Conservation (phyloP, 225 moss, liverwort and hornwort species). For the Rhytidiadelphus loreus region DNA sequence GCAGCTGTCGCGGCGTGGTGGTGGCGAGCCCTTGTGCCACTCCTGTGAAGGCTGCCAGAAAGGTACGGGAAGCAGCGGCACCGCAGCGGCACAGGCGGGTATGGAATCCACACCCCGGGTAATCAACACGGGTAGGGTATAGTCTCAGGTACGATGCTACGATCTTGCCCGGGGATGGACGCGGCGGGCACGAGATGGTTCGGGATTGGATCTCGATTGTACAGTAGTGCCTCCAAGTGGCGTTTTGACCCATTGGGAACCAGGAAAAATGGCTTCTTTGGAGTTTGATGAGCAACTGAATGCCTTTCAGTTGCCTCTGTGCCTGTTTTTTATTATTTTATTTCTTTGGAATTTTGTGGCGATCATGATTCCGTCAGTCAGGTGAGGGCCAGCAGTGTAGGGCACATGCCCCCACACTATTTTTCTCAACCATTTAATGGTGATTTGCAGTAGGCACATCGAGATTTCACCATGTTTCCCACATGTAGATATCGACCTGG, state of each 20-base stretch:
- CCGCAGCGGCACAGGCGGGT: not conserved
- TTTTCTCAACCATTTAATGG: not conserved
- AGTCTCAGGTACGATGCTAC: not conserved
- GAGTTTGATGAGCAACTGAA: not conserved
- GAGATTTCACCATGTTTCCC: not conserved
- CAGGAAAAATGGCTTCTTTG: not conserved
- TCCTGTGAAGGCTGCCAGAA: not conserved
- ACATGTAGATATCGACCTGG: not conserved
- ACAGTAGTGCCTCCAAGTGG: not conserved
- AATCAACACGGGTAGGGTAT: not conserved
- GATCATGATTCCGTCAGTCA: not conserved
- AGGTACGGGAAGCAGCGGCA: not conserved
- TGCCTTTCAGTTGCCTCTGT: not conserved
- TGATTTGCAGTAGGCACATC: too few species aligned
- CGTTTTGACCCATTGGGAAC: not conserved
- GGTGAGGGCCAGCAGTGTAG: not conserved
- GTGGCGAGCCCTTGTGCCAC: not conserved
- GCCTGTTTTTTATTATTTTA: not conserved
- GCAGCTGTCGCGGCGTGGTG: not conserved
- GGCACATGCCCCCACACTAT: not conserved
- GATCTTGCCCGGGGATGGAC: not conserved
- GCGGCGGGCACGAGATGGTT: not conserved
- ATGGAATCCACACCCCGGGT: not conserved
- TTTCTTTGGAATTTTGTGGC: not conserved
- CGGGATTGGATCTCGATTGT: not conserved